Evolutionary conservation across 2,329 filamentous ascomycete species (phyloP).

Genomic region (Claviceps sp.): DNA sequence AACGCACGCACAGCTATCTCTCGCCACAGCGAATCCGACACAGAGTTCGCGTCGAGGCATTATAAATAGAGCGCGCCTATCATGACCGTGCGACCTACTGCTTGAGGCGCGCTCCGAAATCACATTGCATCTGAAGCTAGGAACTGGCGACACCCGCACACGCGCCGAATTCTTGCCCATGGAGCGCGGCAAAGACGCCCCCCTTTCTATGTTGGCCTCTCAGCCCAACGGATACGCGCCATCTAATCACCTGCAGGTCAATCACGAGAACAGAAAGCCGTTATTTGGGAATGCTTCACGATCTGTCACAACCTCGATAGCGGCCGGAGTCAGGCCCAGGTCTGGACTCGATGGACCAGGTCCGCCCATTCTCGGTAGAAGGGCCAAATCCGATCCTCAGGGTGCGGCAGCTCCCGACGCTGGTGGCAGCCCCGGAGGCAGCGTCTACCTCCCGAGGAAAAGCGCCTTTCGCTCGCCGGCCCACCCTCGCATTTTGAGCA

Average conservation of each 20-base stretch:
- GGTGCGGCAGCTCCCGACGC: slow-evolving; percentile 6
- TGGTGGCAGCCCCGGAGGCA: slow-evolving; percentile 2
- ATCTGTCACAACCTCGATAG: background rate
- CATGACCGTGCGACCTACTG: slow-evolving; percentile 2
- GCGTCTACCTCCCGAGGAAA: slow-evolving; percentile 6
- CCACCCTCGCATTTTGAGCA: slow-evolving; percentile 22
- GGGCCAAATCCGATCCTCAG: slow-evolving; percentile 14
- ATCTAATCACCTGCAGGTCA: slow-evolving; percentile 21
- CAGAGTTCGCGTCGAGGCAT: background rate
- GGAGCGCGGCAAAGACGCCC: slow-evolving; percentile 2
- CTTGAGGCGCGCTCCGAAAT: slow-evolving; percentile 2
- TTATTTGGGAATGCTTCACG: slow-evolving; percentile 20
- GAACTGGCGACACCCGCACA: background rate
- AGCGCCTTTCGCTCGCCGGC: slow-evolving; percentile 14
- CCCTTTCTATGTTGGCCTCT: background rate
- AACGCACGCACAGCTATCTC: too few species aligned
- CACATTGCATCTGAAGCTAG: background rate
- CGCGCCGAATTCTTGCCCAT: slow-evolving; percentile 2
- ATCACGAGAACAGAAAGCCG: slow-evolving; percentile 26
- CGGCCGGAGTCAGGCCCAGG: slow-evolving; percentile 3
- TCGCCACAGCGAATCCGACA: background rate
- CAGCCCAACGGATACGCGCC: background rate
- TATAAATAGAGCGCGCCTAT: background rate
- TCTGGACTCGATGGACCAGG: background rate
- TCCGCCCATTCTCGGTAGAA: slow-evolving; percentile 6